Percentiles rank a stretch among this genome's conserved stretches.
phyloP scores from a whole-genome alignment of 2,329 filamentous ascomycete species.

The Botrytis deweyae region DNA sequence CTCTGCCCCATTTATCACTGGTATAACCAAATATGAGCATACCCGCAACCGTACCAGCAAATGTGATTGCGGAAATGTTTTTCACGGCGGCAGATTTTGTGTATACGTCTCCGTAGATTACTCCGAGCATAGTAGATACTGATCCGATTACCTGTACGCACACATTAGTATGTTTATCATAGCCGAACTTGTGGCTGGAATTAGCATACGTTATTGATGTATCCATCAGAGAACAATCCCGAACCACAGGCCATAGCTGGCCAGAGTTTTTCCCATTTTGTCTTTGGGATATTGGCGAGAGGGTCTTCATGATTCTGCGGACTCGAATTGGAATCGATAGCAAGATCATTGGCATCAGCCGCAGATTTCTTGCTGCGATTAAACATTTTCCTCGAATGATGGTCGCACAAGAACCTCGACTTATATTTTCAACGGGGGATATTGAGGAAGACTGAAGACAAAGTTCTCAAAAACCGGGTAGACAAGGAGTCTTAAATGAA shows the following conservation, averaged over 20 bases:
- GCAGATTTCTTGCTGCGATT: constrained; percentile 22
- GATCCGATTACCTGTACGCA: constrained; percentile 70
- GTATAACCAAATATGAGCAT: constrained; percentile 79
- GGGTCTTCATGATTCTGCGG: constrained; percentile 23
- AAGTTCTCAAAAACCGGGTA: neutral
- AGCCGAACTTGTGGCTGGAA: neutral
- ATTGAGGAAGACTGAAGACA: neutral
- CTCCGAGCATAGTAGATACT: constrained; percentile 72
- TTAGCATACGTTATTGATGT: constrained; percentile 73
- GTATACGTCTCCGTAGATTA: constrained; percentile 70
- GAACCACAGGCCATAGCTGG: constrained; percentile 84
- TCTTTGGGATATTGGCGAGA: constrained; percentile 29
- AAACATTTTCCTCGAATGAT: constrained; percentile 22
- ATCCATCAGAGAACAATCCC: constrained; percentile 88
- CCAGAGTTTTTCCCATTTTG: constrained; percentile 39
- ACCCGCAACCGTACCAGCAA: constrained; percentile 81
- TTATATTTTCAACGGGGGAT: neutral
- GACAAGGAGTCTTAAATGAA: constrained; percentile 2
- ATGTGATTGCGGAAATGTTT: constrained; percentile 80
- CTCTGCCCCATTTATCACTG: constrained; percentile 81
- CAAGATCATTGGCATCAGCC: constrained; percentile 12
- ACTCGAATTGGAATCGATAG: constrained; percentile 19
- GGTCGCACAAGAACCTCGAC: neutral
- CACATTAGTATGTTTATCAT: neutral
- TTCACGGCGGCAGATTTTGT: constrained; percentile 64